phyloP scores from a whole-genome alignment of 2,329 filamentous ascomycete species.

The Claviceps monticola region DNA sequence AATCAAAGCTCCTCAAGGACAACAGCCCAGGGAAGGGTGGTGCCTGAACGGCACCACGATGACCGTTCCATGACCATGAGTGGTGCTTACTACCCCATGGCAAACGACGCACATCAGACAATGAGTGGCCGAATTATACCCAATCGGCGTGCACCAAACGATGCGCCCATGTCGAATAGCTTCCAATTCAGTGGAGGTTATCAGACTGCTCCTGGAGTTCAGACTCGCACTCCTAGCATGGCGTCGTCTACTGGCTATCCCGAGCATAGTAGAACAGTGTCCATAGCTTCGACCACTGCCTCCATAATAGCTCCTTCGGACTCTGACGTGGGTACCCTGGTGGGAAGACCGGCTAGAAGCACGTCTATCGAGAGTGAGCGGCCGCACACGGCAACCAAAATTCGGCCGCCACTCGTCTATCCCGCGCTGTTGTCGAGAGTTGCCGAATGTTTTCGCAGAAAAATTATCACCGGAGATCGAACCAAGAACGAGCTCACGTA shows the following conservation, averaged over 20 bases:
- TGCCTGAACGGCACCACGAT: conserved; percentile 81
- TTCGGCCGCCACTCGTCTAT: conserved; percentile 73
- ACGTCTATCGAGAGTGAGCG: conserved; percentile 41
- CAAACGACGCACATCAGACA: conserved; percentile 73
- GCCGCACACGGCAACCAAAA: conserved; percentile 44
- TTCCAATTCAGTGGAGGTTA: conserved; percentile 24
- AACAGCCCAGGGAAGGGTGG: conserved; percentile 80
- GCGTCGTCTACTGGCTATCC: conserved; percentile 35
- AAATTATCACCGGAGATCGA: conserved; percentile 72
- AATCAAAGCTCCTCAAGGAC: conserved; percentile 56
- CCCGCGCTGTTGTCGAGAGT: conserved; percentile 89
- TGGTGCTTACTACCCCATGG: conserved; percentile 52
- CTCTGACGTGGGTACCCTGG: conserved; percentile 32
- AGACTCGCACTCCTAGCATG: conserved; percentile 49
- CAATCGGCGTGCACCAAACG: conserved; percentile 39
- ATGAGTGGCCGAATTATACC: conserved; percentile 90
- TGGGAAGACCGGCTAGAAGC: conserved; percentile 43
- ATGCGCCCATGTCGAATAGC: conserved; percentile 24
- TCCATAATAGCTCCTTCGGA: conserved; percentile 55
- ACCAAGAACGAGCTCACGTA: conserved; percentile 96
- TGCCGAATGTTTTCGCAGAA: conserved; percentile 79
- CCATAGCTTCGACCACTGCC: conserved; percentile 76
- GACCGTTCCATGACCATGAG: conserved; percentile 96
- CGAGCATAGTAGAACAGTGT: conserved; percentile 58
- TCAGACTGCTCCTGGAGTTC: conserved; percentile 33